Percentiles rank a stretch among this genome's conserved stretches.
Evolutionary conservation across 805 yeast genomes (phyloP).

Genomic region (Wickerhamomyces sydowiorum): DNA sequence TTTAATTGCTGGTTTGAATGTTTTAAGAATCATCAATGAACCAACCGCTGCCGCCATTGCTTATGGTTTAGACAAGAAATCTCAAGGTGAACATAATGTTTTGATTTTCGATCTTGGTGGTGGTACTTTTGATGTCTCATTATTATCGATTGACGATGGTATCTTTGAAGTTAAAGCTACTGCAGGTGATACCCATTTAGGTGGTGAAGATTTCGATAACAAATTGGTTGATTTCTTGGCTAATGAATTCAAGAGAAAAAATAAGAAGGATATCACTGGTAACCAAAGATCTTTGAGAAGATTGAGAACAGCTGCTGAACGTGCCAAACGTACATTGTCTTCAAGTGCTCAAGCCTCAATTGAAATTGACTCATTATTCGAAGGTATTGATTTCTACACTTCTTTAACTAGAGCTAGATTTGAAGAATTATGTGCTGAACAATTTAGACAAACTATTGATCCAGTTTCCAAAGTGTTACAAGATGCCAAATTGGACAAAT

Average conservation of each 20-base stretch:
- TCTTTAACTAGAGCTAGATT: slow-evolving; percentile 98
- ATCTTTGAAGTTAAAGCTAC: slow-evolving; percentile 97
- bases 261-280: slow-evolving; percentile 87
- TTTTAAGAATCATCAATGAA: slow-evolving; percentile 91
- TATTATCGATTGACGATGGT: slow-evolving; percentile 91
- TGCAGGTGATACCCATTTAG: slow-evolving; percentile 76
- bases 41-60: slow-evolving; percentile 99
- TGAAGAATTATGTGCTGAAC: slow-evolving; percentile 95
- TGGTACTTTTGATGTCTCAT: slow-evolving; percentile 98
- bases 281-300: slow-evolving; percentile 98
- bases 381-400: slow-evolving; percentile 97
- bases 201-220: slow-evolving; percentile 99
- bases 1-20: slow-evolving; percentile 92
- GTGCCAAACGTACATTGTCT: slow-evolving; percentile 98
- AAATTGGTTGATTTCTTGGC: slow-evolving; percentile 92
- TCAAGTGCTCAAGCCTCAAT: slow-evolving; percentile 95
- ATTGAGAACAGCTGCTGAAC: slow-evolving; percentile 97
- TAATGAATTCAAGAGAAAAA: slow-evolving; percentile 95
- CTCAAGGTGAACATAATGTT: slow-evolving; percentile 77
- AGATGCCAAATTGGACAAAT: slow-evolving; percentile 91
- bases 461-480: slow-evolving; percentile 96
- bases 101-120: slow-evolving; percentile 96
- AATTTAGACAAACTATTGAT: slow-evolving; percentile 90
- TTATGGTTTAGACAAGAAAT: slow-evolving; percentile 75
- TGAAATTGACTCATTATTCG: slow-evolving; percentile 93